These are phyloP conservation scores for Castanopsis chinensis DNA, from an alignment of 306 rosid species.

Conservation along the genomic window DNA sequence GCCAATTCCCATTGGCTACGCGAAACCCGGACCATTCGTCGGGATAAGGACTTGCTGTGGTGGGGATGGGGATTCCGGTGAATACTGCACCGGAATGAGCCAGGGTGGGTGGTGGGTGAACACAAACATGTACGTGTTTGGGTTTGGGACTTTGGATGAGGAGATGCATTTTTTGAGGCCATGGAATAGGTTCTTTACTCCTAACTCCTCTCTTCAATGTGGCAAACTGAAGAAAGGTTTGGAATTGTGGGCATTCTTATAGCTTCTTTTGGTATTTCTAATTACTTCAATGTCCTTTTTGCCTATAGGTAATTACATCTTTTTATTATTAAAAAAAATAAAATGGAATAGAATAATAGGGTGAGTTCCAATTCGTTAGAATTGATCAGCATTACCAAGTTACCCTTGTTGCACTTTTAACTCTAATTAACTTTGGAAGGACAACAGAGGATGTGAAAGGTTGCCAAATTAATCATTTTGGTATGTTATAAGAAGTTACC, in stretches of 20 bases:
- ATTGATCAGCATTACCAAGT: background rate
- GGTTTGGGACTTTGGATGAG: conserved; percentile 12
- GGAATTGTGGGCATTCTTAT: conserved; percentile 10
- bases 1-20: conserved; percentile 4
- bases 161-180: conserved; percentile 31
- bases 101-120: conserved; percentile 61
- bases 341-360: too few relatives aligned
- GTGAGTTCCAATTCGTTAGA: too few relatives aligned
- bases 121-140: conserved; percentile 51
- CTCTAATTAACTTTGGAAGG: background rate
- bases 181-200: conserved; percentile 11
- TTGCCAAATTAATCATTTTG: background rate
- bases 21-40: background rate
- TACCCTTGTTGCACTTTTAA: background rate
- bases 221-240: conserved; percentile 1
- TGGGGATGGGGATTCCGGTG: conserved; percentile 41
- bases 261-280: conserved; percentile 7
- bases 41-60: background rate
- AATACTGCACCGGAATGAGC: conserved; percentile 64
- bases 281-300: conserved; percentile 15
- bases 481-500: background rate
- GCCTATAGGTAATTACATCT: too few relatives aligned
- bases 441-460: background rate
- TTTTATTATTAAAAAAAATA: too few relatives aligned
- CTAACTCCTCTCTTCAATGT: background rate